Conservation (phyloP, 2,329 filamentous ascomycete genomes). For the Lasiodiplodia sp. region DNA sequence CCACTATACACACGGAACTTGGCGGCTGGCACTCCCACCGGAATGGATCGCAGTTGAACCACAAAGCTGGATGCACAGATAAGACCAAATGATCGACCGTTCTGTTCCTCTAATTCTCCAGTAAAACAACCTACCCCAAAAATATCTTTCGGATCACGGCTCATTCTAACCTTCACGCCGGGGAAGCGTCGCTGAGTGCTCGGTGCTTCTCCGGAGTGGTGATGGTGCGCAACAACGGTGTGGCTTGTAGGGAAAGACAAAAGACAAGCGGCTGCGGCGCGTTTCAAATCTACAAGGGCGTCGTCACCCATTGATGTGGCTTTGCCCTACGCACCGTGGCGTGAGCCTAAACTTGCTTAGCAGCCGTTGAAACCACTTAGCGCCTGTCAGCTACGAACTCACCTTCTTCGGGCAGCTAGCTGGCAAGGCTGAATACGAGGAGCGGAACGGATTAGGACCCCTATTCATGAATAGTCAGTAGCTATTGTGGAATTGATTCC, state of each 20-base stretch:
- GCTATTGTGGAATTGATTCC: not conserved
- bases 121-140: not conserved
- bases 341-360: not conserved
- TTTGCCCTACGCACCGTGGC: constrained; percentile 5
- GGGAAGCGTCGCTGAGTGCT: not conserved
- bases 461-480: not conserved
- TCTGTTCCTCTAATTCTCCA: not conserved
- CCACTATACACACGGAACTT: not conserved
- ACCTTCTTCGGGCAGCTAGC: too few relatives aligned
- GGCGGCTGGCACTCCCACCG: not conserved
- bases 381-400: too few relatives aligned
- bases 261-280: not conserved
- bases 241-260: not conserved
- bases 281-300: constrained; percentile 19
- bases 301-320: constrained; percentile 6
- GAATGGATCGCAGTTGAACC: not conserved
- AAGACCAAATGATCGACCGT: not conserved
- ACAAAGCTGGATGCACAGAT: not conserved
- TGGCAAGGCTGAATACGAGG: constrained; percentile 4
- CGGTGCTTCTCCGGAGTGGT: constrained; percentile 11
- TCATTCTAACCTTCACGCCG: not conserved
- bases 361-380: not conserved
- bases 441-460: not conserved
- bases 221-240: not conserved
- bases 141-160: not conserved